Evolutionary conservation across 306 rosid species (phyloP), one percentile per base, ranked within the genome.

Genomic region (Quercus alba): DNA sequence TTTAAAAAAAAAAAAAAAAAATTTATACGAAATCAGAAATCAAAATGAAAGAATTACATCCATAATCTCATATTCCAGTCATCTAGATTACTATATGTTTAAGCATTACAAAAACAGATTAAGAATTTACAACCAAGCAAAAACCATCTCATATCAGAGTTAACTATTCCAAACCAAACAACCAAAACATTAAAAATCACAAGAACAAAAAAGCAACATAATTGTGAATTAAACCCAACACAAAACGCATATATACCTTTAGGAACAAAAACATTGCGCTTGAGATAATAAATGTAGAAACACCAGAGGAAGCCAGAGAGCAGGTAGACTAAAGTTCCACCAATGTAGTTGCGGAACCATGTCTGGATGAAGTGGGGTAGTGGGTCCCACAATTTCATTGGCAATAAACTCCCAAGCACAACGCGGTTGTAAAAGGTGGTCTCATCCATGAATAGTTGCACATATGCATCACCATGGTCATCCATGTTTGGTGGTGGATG

Each of bases 271-370:
- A 90, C 84, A 78, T 89, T 90, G 77, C 93, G 91, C 77, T 89
- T 93, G 86, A 86, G 84, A 82, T 84, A 85, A 73, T 95, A 95
- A 68, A 95, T 89, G 78, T 81, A 89, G 85, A 91, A 85, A 81
- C 87, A 91, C 99, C 99, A 95, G 19, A 93, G 64, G 78, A 91
- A 54, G 5, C 93, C 96, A 19, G 94, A 88, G 70, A 91, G 2
- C 55, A 95, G 35, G 88, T 95, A 95, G 72, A 93, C 72, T 5
- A 86, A 66, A 46, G 76, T 63, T 1, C 96, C 99, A 6, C 92
- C 98, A 64, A 95, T 72, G 93, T 80, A 93, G 85, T 95, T 93
- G 11, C 98, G 92, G 17, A 95, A 86, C 99, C 99, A 95, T 0
- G 93, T 81, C 81, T 90, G 99, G 51, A 85, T 11, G 77, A 93